Evolutionary conservation across 208 protist genomes (phyloP), one percentile per base, ranked within the genome.

Genomic region (Porcisia hertigi): DNA sequence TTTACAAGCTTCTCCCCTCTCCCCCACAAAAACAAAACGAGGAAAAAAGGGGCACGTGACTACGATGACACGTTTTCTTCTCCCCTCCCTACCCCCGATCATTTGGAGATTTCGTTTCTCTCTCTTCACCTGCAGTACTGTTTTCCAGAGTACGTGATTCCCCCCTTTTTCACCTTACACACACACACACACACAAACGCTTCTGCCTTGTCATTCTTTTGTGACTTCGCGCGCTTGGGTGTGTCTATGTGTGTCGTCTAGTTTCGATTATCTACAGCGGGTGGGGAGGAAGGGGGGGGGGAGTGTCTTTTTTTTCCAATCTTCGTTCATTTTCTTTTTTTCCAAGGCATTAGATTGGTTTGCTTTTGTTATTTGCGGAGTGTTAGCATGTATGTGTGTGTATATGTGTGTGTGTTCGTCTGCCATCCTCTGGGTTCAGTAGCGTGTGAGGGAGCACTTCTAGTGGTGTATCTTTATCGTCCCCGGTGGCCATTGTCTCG

Each of bases 351-450:
- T 39, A 25, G 41, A 55, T 53, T 69, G 6, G 1, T 43, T 57
- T 70, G 59, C 69, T 71, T 8, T 52, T 58, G 23, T 57, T 57
- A 11, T 14, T 57, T 41, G 12, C 43, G 9, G 12, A 23, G 25
- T 70, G 67, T 16, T 59, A 54, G 57, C 49, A 55, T 72, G 25
- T n/a, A 1, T 47, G 52, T 72, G 43, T 71, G 47, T 47, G 43
- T 43, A 25, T 71, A 39, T 41, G 36, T 1, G 11, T 70, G 43
- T 59, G 30, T 71, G 43, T 34, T 53, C 11, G 8, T 54, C n/a
- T 54, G 64, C 20, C 34, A 30, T 25, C 45, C 47, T 71, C 34
- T 72, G 71, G 71, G 9, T 14, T 11, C 63, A 47, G 41, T 14
- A 52, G 23, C 39, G 8, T 8, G 34, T 25, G 63, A 49, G 8